Base-by-base conservation (phyloP, 163 green algal genomes). In the Prototheca cutis region DNA sequence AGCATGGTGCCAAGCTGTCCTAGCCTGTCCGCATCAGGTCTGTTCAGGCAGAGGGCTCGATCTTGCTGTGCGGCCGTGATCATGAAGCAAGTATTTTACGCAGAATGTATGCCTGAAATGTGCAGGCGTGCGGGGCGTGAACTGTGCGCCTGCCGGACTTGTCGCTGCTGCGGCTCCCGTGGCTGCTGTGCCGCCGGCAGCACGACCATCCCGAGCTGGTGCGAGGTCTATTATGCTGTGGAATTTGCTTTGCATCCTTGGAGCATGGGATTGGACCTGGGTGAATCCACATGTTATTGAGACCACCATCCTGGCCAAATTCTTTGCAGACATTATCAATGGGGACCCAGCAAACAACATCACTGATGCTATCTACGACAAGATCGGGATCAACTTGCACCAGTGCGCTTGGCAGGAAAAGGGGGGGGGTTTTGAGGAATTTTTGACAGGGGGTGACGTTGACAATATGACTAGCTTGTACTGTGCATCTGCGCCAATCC, bases 381-480 rank as follows among this genome's bases (percentile, higher is more conserved):
- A 95, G 68, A 92, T 99, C 29, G 93, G 91, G 23, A 63, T 70
- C 31, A 88, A 96, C 72, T 70, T 98, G 52, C 93, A 99, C 66
- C 72, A 78, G 39, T 72, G 48, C 48, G 51, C 21, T 36, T 42
- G 4, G 42, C 15, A 8, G 59, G 47, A 31, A 52, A 10, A 2
- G 29, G 8, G 53, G 27, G 36, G 13, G 13, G 13, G 0, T 1
- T 45, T 1, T 45, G 36, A 45, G 17, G 45, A 21, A 25, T n/a
- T 52, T 17, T 52, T 17, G 13, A 25, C 18, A 52, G 19, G 25
- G 45, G 18, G 17, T 28, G 45, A 8, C 25, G 18, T 29, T 23
- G 17, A 17, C 17, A 21, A 25, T 52, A 17, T 25, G 19, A 27
- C 18, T 8, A 1, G 45, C 17, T 52, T n/a, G n/a, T n/a, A 45